phyloP scores from a whole-genome alignment of 331 rosid genomes.

The Pyracantha coccinea region DNA sequence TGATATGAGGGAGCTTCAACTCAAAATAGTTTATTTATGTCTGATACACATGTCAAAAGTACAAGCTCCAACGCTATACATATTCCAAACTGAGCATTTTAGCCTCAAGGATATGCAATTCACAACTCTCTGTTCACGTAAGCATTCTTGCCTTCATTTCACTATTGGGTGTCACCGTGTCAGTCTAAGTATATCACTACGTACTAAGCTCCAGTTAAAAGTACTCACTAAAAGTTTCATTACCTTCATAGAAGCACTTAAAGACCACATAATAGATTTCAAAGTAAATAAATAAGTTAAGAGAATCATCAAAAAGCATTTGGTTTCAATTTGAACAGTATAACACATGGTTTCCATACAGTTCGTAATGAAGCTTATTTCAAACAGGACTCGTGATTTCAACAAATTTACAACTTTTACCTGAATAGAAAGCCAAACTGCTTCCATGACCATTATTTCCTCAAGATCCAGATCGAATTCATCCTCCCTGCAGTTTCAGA shows the following conservation, averaged over 20 bases:
- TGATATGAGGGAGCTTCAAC: not conserved
- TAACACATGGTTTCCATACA: not conserved
- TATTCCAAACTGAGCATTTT: not conserved
- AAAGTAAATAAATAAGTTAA: not conserved
- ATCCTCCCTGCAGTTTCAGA: slow-evolving; percentile 61
- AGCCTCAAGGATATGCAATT: not conserved
- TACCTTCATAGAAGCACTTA: not conserved
- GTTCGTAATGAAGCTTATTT: not conserved
- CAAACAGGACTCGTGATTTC: not conserved
- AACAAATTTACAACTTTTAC: slow-evolving; percentile 19
- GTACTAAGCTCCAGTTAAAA: not conserved
- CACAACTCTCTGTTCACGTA: not conserved
- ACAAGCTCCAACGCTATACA: not conserved
- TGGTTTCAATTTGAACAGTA: not conserved
- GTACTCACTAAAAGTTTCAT: not conserved
- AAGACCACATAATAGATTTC: not conserved
- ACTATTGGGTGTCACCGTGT: not conserved
- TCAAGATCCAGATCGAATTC: slow-evolving; percentile 93
- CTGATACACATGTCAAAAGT: not conserved
- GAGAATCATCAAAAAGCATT: not conserved
- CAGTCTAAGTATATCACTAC: not conserved
- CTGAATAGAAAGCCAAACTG: slow-evolving; percentile 99
- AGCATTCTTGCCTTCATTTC: not conserved
- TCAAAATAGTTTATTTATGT: not conserved
- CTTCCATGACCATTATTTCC: slow-evolving; percentile 99